phyloP scores from a whole-genome alignment of 257 asterid species.

The Parsonsia alboflavescens region DNA sequence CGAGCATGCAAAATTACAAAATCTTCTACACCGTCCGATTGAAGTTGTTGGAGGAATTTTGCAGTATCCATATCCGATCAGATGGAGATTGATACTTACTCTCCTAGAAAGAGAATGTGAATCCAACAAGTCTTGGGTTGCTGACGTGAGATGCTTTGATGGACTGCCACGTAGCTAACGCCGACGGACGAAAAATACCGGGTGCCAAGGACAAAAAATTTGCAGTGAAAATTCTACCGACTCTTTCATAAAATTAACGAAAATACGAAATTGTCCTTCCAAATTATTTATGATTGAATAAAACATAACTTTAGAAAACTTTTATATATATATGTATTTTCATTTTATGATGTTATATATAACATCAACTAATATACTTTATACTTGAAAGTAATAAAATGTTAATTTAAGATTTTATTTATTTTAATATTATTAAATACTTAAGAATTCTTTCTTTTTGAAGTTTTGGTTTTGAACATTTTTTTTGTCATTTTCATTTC shows the following conservation, averaged over 20 bases:
- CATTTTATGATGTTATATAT: no score
- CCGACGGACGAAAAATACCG: not conserved
- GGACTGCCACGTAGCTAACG: not conserved
- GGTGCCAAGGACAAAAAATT: not conserved
- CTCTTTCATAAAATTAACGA: no score
- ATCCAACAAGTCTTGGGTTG: not conserved
- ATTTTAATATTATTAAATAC: no score
- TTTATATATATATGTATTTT: no score
- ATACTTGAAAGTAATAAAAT: no score
- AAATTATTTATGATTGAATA: not conserved
- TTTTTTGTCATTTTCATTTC: no score
- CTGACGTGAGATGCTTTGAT: not conserved
- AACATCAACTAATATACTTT: no score
- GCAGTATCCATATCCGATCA: not conserved
- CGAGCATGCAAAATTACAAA: not conserved
- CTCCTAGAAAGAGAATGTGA: not conserved
- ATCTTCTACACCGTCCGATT: not conserved
- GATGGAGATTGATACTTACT: not conserved
- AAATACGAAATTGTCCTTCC: not conserved
- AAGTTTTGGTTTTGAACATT: no score
- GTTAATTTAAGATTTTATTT: no score
- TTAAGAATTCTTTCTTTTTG: no score
- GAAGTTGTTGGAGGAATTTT: not conserved
- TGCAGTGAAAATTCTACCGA: not conserved
- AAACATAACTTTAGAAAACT: no score